Conservation (phyloP, 352 stramenopile genomes). For the Pythium sukuiense region DNA sequence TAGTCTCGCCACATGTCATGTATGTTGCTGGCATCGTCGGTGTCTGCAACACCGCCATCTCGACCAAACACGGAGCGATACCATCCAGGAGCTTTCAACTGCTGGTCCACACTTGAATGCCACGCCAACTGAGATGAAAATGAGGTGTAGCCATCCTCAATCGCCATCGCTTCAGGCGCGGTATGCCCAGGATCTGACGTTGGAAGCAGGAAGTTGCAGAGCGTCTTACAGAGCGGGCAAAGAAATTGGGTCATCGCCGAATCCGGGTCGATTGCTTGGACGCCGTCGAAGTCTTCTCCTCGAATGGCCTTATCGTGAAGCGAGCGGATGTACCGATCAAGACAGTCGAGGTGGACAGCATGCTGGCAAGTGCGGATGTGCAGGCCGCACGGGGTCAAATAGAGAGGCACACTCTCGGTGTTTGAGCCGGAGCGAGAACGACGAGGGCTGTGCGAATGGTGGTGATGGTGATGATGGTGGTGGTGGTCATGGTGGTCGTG, state of each 20-base stretch:
- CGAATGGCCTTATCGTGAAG: slow-evolving; percentile 87
- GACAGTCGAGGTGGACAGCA: slow-evolving; percentile 83
- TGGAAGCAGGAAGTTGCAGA: slow-evolving; percentile 91
- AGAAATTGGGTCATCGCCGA: slow-evolving; percentile 91
- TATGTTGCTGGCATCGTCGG: slow-evolving; percentile 39
- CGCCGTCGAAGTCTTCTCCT: slow-evolving; percentile 86
- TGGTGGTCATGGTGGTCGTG: slow-evolving; percentile 36
- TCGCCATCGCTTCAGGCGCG: neutral
- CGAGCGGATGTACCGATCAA: slow-evolving; percentile 85
- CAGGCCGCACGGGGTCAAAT: slow-evolving; percentile 74
- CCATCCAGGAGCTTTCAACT: slow-evolving; percentile 65
- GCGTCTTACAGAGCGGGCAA: slow-evolving; percentile 91
- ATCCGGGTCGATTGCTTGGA: slow-evolving; percentile 86
- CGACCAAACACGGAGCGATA: slow-evolving; percentile 69
- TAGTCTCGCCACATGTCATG: slow-evolving; percentile 86
- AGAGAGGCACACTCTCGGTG: slow-evolving; percentile 63
- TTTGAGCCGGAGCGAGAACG: slow-evolving; percentile 47
- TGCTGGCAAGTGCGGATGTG: slow-evolving; percentile 88
- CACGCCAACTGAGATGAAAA: slow-evolving; percentile 32
- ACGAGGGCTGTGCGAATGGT: slow-evolving; percentile 56
- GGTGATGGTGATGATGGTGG: slow-evolving; percentile 36
- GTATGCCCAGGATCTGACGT: slow-evolving; percentile 49
- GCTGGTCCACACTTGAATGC: slow-evolving; percentile 60
- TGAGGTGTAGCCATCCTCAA: slow-evolving; percentile 3
- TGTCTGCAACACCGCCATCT: slow-evolving; percentile 49